Conservation (phyloP, 192 early-diverging fungal genomes). For the Chytriomyces sp. region DNA sequence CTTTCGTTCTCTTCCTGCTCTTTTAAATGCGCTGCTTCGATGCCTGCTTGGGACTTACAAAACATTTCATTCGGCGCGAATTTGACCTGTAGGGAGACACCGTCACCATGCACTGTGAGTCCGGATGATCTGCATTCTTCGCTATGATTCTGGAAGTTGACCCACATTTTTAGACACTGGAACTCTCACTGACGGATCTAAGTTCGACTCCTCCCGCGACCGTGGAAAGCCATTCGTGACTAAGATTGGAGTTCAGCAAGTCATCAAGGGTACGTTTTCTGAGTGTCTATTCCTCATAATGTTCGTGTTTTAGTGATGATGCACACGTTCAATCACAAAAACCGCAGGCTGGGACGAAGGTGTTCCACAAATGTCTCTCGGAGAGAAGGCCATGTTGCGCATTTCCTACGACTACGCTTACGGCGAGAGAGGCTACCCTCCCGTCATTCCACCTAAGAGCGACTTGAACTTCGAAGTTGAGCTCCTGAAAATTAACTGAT, state of each 20-base stretch:
- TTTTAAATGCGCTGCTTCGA: neutral
- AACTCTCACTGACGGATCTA: constrained; percentile 61
- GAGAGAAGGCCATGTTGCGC: constrained; percentile 82
- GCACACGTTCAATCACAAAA: neutral
- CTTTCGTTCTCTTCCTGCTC: neutral
- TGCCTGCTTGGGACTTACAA: too few species aligned
- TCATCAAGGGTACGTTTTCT: constrained; percentile 82
- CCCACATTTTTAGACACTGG: constrained; percentile 35
- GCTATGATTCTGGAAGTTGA: neutral
- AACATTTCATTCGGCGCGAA: too few species aligned
- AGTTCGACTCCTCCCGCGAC: constrained; percentile 89
- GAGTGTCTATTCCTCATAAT: constrained; percentile 29
- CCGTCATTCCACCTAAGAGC: constrained; percentile 32
- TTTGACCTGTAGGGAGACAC: constrained; percentile 44
- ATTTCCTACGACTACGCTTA: constrained; percentile 87
- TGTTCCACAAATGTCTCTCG: constrained; percentile 92
- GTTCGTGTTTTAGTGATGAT: neutral
- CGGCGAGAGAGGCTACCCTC: constrained; percentile 75
- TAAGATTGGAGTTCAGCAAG: constrained; percentile 90
- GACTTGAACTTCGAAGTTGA: constrained; percentile 84
- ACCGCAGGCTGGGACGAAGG: constrained; percentile 73
- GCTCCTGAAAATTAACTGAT: constrained; percentile 36
- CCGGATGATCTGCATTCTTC: neutral
- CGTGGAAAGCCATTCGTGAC: constrained; percentile 85
- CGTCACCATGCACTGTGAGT: constrained; percentile 55